A percentile compares a stretch with the other conserved stretches of the same genome.
Conservation (phyloP, 78 protist genomes). For the Monocercomonoides exilis region DNA sequence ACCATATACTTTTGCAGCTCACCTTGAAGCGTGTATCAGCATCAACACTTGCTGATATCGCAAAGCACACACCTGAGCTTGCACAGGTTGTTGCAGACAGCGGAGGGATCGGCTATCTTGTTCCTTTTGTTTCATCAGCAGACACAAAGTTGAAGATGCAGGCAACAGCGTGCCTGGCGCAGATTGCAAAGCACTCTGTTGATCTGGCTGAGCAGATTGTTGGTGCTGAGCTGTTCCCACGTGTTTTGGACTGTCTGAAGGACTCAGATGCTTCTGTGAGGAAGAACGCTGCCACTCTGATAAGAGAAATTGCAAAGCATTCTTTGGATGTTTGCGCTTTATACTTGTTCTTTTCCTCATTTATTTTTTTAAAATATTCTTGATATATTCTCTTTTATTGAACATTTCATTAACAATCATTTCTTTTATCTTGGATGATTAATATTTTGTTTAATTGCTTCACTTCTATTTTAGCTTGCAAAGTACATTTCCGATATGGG, state of each 20-base stretch:
- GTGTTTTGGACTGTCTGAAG: constrained; percentile 59
- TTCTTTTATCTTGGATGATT: no score
- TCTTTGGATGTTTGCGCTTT: constrained; percentile 47
- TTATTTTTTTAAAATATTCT: no score
- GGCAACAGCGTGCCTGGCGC: constrained; percentile 61
- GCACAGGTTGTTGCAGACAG: constrained; percentile 72
- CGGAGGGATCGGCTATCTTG: constrained; percentile 70
- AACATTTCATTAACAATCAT: no score
- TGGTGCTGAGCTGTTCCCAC: constrained; percentile 75
- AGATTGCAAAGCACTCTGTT: constrained; percentile 77
- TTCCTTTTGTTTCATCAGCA: constrained; percentile 41
- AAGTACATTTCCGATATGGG: constrained; percentile 70
- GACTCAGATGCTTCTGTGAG: constrained; percentile 67
- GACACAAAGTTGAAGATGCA: constrained; percentile 78
- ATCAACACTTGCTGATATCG: constrained; percentile 63
- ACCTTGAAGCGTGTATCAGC: constrained; percentile 72
- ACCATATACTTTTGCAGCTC: no score
- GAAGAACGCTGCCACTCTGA: constrained; percentile 70
- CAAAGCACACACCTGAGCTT: constrained; percentile 74
- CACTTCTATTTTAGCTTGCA: constrained; percentile 40
- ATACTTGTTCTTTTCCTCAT: no score
- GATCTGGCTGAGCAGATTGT: constrained; percentile 78
- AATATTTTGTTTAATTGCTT: not conserved
- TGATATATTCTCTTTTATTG: no score
- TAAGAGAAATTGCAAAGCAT: constrained; percentile 78